Base-by-base conservation (phyloP, 495 filamentous ascomycete genomes). In the Tuber indicum region DNA sequence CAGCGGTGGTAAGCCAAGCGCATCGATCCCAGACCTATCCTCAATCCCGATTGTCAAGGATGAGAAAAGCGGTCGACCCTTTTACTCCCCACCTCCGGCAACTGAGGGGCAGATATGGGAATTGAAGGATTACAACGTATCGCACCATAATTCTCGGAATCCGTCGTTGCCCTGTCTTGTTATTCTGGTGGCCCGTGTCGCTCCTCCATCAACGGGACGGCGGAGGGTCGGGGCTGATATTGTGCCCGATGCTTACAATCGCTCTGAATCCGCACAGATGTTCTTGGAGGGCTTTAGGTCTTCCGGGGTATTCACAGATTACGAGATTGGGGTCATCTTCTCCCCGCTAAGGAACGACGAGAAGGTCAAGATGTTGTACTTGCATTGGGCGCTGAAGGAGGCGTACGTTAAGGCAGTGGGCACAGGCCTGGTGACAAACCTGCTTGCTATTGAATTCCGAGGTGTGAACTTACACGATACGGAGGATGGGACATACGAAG, bases 331-430 rank as follows among this genome's bases (percentile, higher is more conserved):
- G 39, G 46, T 32, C 32, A 82, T 82, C 69, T 74, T 62, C 36
- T 75, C 71, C 10, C 71, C 43, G 17, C 41, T 46, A 41, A 70
- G 43, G 32, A 72, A 74, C 42, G 71, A 72, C 17, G 78, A 78
- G 46, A 75, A 47, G 26, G 74, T 82, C 7, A 79, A 75, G 74
- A 72, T 76, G 75, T 44, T 83, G 43, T 83, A 80, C 17, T 73
- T 83, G 69, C 74, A 79, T 66, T 83, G 82, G 82, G 82, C 77
- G 23, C 19, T 83, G 62, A 83, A 83, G 69, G 82, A 83, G 58
- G 82, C 82, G n/a, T 83, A 83, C 58, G 81, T 78, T 71, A 83
- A 83, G 74, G 82, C 82, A 39, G 71, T 82, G 6, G 82, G 82
- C 10, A 81, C 79, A 2, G 82, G 82, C 16, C 42, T 83, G 16